phyloP scores from a whole-genome alignment of 495 filamentous ascomycete genomes.

The Podospora pseudoanserina region DNA sequence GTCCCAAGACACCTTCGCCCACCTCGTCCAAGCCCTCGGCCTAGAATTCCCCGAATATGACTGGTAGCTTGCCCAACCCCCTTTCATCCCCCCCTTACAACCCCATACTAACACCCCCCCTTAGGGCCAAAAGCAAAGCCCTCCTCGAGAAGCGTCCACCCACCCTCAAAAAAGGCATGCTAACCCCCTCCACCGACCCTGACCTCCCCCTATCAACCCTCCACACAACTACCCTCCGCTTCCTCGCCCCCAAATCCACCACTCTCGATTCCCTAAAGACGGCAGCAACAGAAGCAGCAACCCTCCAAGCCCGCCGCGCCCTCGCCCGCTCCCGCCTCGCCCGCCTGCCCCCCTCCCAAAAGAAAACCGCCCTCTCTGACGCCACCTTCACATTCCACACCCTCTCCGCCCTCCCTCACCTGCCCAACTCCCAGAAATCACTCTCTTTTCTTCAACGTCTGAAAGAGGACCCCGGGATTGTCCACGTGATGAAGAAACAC shows the following conservation, averaged over 20 bases:
- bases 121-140: slow-evolving; percentile 27
- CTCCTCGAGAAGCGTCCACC: slow-evolving; percentile 25
- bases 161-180: slow-evolving; percentile 19
- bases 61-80: slow-evolving; percentile 14
- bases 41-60: slow-evolving; percentile 29
- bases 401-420: slow-evolving; percentile 70
- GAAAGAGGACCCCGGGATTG: slow-evolving; percentile 79
- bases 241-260: slow-evolving; percentile 57
- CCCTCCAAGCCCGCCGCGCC: slow-evolving; percentile 16
- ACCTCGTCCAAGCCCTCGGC: slow-evolving; percentile 21
- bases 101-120: not conserved
- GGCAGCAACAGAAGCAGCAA: slow-evolving; percentile 37
- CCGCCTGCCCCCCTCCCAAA: slow-evolving; percentile 28
- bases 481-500: slow-evolving; percentile 74
- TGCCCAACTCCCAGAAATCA: slow-evolving; percentile 67
- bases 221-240: slow-evolving; percentile 53
- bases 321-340: slow-evolving; percentile 30
- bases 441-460: slow-evolving; percentile 73
- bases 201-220: slow-evolving; percentile 48
- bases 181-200: slow-evolving; percentile 33
- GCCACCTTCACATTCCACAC: slow-evolving; percentile 75
- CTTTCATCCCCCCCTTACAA: not conserved
- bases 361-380: slow-evolving; percentile 43
- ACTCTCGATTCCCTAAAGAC: slow-evolving; percentile 49
- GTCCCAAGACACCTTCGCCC: slow-evolving; percentile 14